Conservation (phyloP, 305 asterid genomes). For the Lippia alba region DNA sequence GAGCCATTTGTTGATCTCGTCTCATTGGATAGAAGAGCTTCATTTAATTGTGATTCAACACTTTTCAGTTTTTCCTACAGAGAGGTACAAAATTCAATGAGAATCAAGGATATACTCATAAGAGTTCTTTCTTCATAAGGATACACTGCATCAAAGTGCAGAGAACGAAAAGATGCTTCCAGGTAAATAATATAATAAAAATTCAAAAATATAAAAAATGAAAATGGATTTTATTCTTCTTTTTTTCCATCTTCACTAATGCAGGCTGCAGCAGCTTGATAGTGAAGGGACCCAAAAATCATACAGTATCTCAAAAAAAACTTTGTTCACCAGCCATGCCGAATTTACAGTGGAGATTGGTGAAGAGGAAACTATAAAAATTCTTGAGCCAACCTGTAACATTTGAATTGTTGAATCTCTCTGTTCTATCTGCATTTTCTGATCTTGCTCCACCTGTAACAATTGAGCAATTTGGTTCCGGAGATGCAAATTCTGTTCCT, state of each 20-base stretch:
- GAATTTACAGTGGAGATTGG: conserved; percentile 15
- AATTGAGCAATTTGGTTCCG: conserved; percentile 83
- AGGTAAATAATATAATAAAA: too few relatives aligned
- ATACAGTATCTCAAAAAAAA: conserved; percentile 19
- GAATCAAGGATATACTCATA: conserved; percentile 7
- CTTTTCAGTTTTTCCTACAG: conserved; percentile 77
- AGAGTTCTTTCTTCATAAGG: conserved; percentile 24
- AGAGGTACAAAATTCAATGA: conserved; percentile 36
- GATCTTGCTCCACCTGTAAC: conserved; percentile 80
- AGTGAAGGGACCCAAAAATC: neutral
- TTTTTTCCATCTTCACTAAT: too few relatives aligned
- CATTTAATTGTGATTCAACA: conserved; percentile 71
- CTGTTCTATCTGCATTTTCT: conserved; percentile 76
- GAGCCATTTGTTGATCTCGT: conserved; percentile 52
- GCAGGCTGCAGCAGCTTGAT: too few relatives aligned
- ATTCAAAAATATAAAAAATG: too few relatives aligned
- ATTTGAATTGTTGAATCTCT: conserved; percentile 79
- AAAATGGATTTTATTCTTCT: too few relatives aligned
- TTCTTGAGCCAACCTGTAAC: conserved; percentile 71
- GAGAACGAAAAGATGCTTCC: too few relatives aligned
- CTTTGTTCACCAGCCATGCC: neutral
- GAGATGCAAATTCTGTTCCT: conserved; percentile 82
- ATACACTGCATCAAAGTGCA: neutral
- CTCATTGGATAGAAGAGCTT: conserved; percentile 63
- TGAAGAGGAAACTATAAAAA: conserved; percentile 25